Base-by-base conservation (phyloP, 2,329 filamentous ascomycete species). In the Trichothecium sympodiale region DNA sequence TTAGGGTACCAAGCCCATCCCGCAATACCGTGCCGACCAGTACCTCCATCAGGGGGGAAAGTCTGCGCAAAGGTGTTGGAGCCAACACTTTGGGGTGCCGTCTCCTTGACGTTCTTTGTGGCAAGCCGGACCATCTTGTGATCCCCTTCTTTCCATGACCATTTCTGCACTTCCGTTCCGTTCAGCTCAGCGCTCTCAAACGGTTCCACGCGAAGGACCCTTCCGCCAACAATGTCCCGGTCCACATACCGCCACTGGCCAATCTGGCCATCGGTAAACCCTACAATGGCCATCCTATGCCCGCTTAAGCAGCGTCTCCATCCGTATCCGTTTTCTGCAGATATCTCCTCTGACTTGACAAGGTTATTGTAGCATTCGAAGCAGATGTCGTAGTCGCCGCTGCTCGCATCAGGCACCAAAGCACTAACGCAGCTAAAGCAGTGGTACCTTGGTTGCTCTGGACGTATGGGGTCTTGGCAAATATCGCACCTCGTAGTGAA, bases 301-400 rank as follows among this genome's bases (percentile, higher is more conserved):
- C 83, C 82, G 29, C 71, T 68, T 1, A 79, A 67, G 52, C 89
- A 96, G 33, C 87, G 71, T 9, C 87, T 71, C 89, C 89, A 95
- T 3, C 88, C 88, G 4, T 77, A 68, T 0, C 88, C 87, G 44
- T 94, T 87, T 41, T 88, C 81, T 14, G 65, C 62, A 37, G 74
- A 77, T 42, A 95, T 78, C 31, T 74, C 75, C 8, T 73, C 70
- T 0, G 69, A 69, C 2, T 65, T 59, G 2, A 83, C 71, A 7
- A 88, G 67, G 32, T 70, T 71, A 34, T 70, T 61, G 55, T 95
- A 95, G 64, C 88, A 95, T 4, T 69, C 64, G 14, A 68, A 68
- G 59, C 88, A 95, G 33, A 94, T 74, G 46, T 95, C 85, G 55
- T 91, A 94, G 54, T 93, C 83, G n/a, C 87, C 87, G 0, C 60